Percentiles rank a stretch among this genome's conserved stretches.
phyloP scores from a whole-genome alignment of 2,329 filamentous ascomycete species.

The Cladosporium sp. region DNA sequence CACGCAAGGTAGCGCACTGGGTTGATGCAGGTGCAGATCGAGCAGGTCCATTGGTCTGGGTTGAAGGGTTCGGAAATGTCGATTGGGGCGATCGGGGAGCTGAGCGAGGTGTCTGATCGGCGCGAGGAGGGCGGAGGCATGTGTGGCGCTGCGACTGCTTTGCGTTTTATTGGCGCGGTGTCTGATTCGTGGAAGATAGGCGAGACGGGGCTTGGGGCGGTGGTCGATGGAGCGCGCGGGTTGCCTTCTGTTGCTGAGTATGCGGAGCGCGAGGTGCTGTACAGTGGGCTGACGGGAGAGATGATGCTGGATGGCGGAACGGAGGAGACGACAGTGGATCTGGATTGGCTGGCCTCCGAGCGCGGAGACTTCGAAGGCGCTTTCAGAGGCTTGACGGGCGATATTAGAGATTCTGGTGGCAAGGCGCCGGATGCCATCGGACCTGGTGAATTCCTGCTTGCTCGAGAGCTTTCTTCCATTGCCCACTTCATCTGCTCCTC shows the following conservation, averaged over 20 bases:
- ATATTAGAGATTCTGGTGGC: conserved; percentile 18
- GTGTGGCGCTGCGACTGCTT: background rate
- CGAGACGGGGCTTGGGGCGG: conserved; percentile 15
- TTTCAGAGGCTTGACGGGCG: conserved; percentile 20
- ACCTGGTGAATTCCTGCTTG: background rate
- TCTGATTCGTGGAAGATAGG: conserved; percentile 17
- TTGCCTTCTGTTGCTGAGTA: background rate
- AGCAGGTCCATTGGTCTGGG: conserved; percentile 57
- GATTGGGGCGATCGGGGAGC: conserved; percentile 25
- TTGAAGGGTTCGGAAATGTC: conserved; percentile 37
- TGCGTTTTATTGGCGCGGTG: conserved; percentile 19
- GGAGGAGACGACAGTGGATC: background rate
- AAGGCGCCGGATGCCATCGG: conserved; percentile 8
- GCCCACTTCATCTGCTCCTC: conserved; percentile 42
- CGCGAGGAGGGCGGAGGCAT: conserved; percentile 19
- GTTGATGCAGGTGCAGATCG: conserved; percentile 63
- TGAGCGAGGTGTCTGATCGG: conserved; percentile 13
- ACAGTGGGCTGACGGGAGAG: conserved; percentile 14
- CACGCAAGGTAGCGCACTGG: conserved; percentile 60
- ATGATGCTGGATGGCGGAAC: conserved; percentile 10
- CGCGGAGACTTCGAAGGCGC: conserved; percentile 3
- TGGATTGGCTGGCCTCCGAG: background rate
- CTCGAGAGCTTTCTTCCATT: conserved; percentile 33
- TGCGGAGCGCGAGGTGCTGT: background rate
- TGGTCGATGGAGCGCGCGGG: background rate